Evolutionary conservation across 83 land plant species (phyloP).

Genomic region (Isoetes engelmannii): DNA sequence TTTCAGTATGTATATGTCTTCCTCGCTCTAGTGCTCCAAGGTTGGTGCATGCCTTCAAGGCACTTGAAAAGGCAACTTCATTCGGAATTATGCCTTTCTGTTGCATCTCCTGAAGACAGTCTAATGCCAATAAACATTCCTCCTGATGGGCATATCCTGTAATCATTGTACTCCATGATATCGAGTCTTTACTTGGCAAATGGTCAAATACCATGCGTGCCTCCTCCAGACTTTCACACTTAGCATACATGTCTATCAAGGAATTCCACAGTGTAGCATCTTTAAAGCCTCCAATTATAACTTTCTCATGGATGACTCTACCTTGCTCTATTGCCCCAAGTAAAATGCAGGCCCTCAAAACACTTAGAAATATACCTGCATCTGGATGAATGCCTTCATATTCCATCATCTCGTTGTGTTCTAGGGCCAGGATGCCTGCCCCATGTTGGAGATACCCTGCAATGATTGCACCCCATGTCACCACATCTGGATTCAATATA

Average conservation of each 20-base stretch:
- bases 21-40: constrained; percentile 10
- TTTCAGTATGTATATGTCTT: constrained; percentile 2
- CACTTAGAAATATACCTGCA: no score
- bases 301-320: no score
- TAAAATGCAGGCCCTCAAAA: no score
- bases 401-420: no score
- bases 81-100: constrained; percentile 33
- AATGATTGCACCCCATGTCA: no score
- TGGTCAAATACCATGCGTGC: constrained; percentile 40
- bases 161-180: constrained; percentile 55
- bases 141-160: constrained; percentile 36
- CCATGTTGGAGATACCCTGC: no score
- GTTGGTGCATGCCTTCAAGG: constrained; percentile 30
- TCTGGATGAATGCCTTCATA: no score
- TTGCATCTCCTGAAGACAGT: constrained; percentile 38
- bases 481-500: no score
- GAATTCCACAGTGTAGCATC: no score
- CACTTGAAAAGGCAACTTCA: constrained; percentile 37
- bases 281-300: no score
- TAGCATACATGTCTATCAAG: not conserved
- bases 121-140: constrained; percentile 19
- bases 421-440: no score
- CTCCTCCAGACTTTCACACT: constrained; percentile 17
- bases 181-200: constrained; percentile 33
- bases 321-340: no score